Base-by-base conservation (phyloP, 2,329 filamentous ascomycete genomes). In the Rosellinia necatrix region DNA sequence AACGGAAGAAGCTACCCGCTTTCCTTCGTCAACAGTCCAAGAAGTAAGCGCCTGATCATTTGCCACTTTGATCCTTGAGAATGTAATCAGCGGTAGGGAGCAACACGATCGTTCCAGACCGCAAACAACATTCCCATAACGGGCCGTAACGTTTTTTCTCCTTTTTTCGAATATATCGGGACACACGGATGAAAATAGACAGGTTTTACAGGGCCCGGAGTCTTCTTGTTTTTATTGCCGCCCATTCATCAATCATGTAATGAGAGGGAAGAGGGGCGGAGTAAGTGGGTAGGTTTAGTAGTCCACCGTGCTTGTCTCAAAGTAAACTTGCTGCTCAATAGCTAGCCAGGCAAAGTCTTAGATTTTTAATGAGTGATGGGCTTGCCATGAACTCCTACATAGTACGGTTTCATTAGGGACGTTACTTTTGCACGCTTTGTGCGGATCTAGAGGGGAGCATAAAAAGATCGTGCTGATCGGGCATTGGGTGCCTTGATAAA, bases 1-100 rank as follows among this genome's bases (percentile, higher is more conserved):
- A 35, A 58, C 53, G 32, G 58, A 61, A 19, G 59, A 60, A n/a
- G 9, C 41, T 22, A 53, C 35, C 10, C 60, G 62, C 34, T 58
- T 74, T 2, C 65, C 67, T 27, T 72, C 72, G 35, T 72, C 73
- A 21, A 64, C 68, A 10, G 52, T 73, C 38, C 71, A 74, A 61
- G 64, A 66, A 44, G 69, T 74, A 43, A 60, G 63, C 40, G 71
- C 72, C 15, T 75, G 65, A 49, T 44, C 19, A 40, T 51, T 42
- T 10, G 40, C 43, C 34, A 48, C 49, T 51, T 51, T 27, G 5
- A 25, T 42, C 34, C 41, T 25, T 21, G 30, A 48, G 32, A 55
- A 41, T 49, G 41, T 42, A 37, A 42, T 48, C 35, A 53, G 49
- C 37, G 49, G 34, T 32, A 17, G 46, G 53, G 13, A 42, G 44